phyloP scores from a whole-genome alignment of 23 red algal genomes.

The Gracilaria gracilis region DNA sequence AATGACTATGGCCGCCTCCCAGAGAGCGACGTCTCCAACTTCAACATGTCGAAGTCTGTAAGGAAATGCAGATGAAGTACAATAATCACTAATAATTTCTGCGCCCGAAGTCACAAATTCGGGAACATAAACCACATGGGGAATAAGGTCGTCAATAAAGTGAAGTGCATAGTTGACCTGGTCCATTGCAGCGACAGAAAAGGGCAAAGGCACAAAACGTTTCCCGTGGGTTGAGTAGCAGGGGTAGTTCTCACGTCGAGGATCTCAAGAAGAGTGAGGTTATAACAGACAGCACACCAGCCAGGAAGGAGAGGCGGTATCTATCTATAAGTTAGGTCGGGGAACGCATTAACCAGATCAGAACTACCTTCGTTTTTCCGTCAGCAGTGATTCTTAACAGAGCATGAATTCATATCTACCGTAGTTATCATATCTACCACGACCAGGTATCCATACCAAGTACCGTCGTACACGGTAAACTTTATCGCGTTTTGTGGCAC shows the following conservation, averaged over 20 bases:
- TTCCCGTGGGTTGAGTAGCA: neutral
- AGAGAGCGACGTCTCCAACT: constrained; percentile 58
- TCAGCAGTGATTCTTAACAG: too few species aligned
- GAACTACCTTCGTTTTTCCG: too few species aligned
- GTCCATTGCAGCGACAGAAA: neutral
- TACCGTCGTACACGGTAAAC: too few species aligned
- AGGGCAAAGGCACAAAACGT: neutral
- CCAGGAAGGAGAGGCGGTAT: too few species aligned
- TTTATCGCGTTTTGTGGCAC: too few species aligned
- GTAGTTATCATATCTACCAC: too few species aligned
- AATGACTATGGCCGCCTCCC: constrained; percentile 74
- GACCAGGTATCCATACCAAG: too few species aligned
- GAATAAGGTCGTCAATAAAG: constrained; percentile 2
- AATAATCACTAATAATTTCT: constrained; percentile 11
- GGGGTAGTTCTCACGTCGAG: neutral
- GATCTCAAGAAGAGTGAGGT: neutral
- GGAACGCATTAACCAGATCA: too few species aligned
- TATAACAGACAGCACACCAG: too few species aligned
- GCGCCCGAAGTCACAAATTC: constrained; percentile 23
- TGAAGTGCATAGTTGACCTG: neutral
- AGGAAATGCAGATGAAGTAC: constrained; percentile 47
- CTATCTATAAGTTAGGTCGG: too few species aligned
- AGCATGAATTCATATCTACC: too few species aligned
- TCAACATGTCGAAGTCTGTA: constrained; percentile 53
- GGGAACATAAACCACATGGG: constrained; percentile 23